Percentiles rank a stretch among this genome's conserved stretches.
Evolutionary conservation across 2,329 filamentous ascomycete genomes (phyloP).

Genomic region (Phyllosticta citriasiana): DNA sequence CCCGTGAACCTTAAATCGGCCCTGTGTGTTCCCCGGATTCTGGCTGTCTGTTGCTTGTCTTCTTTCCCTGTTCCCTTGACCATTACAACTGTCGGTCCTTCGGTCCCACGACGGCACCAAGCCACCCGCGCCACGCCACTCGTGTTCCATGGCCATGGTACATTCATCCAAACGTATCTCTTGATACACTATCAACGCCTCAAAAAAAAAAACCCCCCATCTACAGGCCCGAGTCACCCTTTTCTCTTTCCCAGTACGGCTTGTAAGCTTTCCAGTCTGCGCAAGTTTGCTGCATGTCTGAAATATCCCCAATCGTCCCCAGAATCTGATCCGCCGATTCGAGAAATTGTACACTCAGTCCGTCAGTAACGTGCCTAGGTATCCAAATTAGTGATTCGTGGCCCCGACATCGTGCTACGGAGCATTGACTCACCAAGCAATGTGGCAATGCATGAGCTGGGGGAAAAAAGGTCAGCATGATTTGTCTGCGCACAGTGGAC

Average conservation of each 20-base stretch:
- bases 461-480: background rate
- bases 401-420: background rate
- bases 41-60: background rate
- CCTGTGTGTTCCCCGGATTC: background rate
- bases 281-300: constrained; percentile 20
- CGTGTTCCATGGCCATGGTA: background rate
- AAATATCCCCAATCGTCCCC: constrained; percentile 11
- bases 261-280: constrained; percentile 24
- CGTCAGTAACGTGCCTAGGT: constrained; percentile 24
- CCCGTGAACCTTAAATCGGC: background rate
- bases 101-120: background rate
- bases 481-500: background rate
- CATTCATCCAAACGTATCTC: background rate
- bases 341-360: constrained; percentile 44
- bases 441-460: constrained; percentile 13
- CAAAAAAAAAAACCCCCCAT: background rate
- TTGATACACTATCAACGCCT: background rate
- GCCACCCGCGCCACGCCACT: background rate
- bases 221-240: constrained; percentile 8
- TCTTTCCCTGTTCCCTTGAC: background rate
- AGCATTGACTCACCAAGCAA: background rate
- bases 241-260: background rate
- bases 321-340: constrained; percentile 29
- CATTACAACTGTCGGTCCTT: background rate
- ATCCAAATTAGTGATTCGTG: constrained; percentile 11